Evolutionary conservation across 805 yeast genomes (phyloP).

Genomic region (Kodamaea nitidulidarum): DNA sequence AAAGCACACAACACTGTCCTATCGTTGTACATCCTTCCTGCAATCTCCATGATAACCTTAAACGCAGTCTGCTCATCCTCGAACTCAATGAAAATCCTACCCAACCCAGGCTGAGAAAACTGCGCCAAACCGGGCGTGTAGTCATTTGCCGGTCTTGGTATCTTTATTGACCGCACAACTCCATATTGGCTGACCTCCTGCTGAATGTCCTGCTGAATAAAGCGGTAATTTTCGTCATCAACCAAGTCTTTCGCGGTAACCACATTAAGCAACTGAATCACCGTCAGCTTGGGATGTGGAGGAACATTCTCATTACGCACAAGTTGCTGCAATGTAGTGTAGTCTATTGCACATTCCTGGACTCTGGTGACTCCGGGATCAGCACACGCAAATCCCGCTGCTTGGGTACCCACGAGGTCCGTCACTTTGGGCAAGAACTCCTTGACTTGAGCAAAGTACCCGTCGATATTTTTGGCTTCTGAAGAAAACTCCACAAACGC

Average conservation of each 20-base stretch:
- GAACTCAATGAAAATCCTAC: conserved; percentile 70
- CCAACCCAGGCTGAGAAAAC: conserved; percentile 53
- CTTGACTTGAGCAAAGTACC: conserved; percentile 4
- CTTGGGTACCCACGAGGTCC: conserved; percentile 14
- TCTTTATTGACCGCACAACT: conserved; percentile 46
- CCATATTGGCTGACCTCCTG: conserved; percentile 51
- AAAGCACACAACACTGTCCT: conserved; percentile 65
- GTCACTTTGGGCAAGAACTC: conserved; percentile 14
- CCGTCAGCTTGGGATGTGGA: conserved; percentile 43
- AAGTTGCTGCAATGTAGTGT: conserved; percentile 33
- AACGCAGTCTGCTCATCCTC: conserved; percentile 46
- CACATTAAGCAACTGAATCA: conserved; percentile 63
- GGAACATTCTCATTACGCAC: conserved; percentile 35
- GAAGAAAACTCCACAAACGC: conserved; percentile 48
- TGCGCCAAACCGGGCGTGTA: conserved; percentile 39
- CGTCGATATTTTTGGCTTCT: conserved; percentile 12
- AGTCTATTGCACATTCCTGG: conserved; percentile 35
- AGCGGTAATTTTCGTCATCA: conserved; percentile 45
- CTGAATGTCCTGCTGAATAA: conserved; percentile 49
- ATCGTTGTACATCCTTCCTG: conserved; percentile 66
- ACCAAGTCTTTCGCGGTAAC: conserved; percentile 61
- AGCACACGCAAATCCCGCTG: conserved; percentile 34
- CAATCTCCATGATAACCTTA: conserved; percentile 53
- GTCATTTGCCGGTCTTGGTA: conserved; percentile 59
- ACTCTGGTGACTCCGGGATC: conserved; percentile 27